Evolutionary conservation across 495 filamentous ascomycete genomes (phyloP).

Genomic region (Glutinoglossum americanum): DNA sequence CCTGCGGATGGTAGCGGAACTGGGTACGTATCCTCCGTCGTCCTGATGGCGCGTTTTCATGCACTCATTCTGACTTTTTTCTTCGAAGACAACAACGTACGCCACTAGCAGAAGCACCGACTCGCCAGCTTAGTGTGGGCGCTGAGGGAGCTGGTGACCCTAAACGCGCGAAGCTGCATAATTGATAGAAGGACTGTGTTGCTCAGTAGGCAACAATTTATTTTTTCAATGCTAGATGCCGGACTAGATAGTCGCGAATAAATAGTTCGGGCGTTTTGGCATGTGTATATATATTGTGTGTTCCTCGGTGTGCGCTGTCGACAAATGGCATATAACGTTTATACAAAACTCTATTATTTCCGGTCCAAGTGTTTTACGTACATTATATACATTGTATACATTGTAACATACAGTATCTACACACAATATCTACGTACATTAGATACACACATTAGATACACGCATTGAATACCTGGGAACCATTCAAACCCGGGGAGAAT

Average conservation of each 20-base stretch:
- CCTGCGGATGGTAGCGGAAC: background rate
- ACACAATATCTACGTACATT: too few species aligned
- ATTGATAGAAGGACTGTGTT: background rate
- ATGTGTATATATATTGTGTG: background rate
- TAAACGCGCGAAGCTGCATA: background rate
- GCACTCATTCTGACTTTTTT: background rate
- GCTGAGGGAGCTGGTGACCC: background rate
- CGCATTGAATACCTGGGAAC: too few species aligned
- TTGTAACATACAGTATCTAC: too few species aligned
- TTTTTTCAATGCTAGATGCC: too few species aligned
- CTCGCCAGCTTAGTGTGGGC: background rate
- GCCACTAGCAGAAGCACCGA: background rate
- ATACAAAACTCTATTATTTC: too few species aligned
- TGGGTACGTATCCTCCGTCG: background rate
- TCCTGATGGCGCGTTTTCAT: background rate
- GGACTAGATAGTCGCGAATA: too few species aligned
- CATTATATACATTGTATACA: too few species aligned
- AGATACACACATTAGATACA: too few species aligned
- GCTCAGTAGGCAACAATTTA: background rate
- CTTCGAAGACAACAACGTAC: background rate
- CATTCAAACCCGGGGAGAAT: too few species aligned
- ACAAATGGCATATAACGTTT: background rate
- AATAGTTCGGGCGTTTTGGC: too few species aligned
- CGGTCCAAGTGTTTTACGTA: too few species aligned
- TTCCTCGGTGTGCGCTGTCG: background rate